Evolutionary conservation across 805 yeast genomes (phyloP).

Genomic region (Candida loeiensis): DNA sequence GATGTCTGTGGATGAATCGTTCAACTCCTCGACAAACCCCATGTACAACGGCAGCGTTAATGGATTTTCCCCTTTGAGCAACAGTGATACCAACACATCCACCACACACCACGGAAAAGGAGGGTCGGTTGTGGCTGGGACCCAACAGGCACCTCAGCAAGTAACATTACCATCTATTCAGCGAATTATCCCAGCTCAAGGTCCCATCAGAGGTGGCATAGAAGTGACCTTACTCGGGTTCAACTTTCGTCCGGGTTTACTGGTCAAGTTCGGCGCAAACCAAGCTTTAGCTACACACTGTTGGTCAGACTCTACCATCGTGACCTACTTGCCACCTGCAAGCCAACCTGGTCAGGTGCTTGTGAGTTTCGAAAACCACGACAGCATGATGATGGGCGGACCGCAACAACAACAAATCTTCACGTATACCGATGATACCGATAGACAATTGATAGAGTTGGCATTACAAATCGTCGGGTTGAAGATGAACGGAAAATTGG

Average conservation of each 20-base stretch:
- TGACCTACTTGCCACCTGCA: constrained; percentile 92
- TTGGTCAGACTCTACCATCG: constrained; percentile 94
- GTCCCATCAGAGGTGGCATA: constrained; percentile 93
- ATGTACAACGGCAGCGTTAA: constrained; percentile 38
- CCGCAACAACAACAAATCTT: constrained; percentile 57
- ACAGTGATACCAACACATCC: constrained; percentile 41
- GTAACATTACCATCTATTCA: constrained; percentile 57
- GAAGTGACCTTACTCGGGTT: constrained; percentile 89
- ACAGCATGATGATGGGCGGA: constrained; percentile 26
- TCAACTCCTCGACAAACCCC: constrained; percentile 30
- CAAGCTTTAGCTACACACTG: constrained; percentile 83
- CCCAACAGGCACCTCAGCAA: constrained; percentile 14
- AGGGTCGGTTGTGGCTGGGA: constrained; percentile 13
- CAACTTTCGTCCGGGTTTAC: constrained; percentile 78
- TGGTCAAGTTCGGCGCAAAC: constrained; percentile 82
- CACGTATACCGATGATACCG: constrained; percentile 93
- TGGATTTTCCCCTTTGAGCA: constrained; percentile 44
- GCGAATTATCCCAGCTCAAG: constrained; percentile 91
- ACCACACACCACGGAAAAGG: constrained; percentile 10
- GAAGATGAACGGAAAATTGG: constrained; percentile 93
- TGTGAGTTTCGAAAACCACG: constrained; percentile 70
- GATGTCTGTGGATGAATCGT: constrained; percentile 45
- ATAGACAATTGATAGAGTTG: constrained; percentile 87
- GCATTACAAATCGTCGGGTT: constrained; percentile 96
- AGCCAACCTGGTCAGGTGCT: constrained; percentile 85